These are phyloP conservation scores for Macadamia tetraphylla DNA, from an alignment of 164 flowering plant genomes.

Conservation along the genomic window DNA sequence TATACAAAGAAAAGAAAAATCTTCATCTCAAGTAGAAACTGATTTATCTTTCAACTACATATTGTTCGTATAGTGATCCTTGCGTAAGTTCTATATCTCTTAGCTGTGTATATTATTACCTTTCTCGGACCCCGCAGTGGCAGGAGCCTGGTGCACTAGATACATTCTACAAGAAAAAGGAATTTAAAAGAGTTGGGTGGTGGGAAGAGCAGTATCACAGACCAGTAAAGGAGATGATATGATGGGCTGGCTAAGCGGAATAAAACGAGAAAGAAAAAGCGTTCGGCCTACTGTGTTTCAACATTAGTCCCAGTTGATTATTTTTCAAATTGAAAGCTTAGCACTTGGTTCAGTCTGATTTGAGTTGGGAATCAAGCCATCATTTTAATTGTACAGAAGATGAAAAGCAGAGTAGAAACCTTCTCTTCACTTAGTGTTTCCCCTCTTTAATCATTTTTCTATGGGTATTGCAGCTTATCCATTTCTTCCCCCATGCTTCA, in stretches of 20 bases:
- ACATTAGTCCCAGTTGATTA: conserved; percentile 4
- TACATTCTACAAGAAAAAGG: too few species aligned
- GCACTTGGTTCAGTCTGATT: conserved; percentile 12
- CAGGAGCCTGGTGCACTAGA: too few species aligned
- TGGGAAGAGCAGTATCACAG: neutral
- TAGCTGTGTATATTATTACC: too few species aligned
- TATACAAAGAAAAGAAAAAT: too few species aligned
- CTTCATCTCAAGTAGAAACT: too few species aligned
- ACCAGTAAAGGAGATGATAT: neutral
- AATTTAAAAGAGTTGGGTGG: too few species aligned
- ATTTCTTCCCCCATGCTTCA: neutral
- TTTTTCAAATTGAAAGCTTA: conserved; percentile 12
- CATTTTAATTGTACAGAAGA: neutral
- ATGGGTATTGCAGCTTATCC: conserved; percentile 11
- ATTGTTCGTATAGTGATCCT: too few species aligned
- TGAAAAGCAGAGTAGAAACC: neutral
- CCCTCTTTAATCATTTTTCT: neutral
- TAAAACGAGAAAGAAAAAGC: neutral
- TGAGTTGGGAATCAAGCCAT: neutral
- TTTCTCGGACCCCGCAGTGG: too few species aligned
- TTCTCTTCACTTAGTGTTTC: neutral
- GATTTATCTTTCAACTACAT: too few species aligned
- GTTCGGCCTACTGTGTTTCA: conserved; percentile 6
- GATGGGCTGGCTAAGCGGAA: neutral
- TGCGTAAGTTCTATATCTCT: too few species aligned